Percentiles rank a stretch among this genome's conserved stretches.
Conservation (phyloP, 257 asterid genomes). For the Scutellaria baicalensis region DNA sequence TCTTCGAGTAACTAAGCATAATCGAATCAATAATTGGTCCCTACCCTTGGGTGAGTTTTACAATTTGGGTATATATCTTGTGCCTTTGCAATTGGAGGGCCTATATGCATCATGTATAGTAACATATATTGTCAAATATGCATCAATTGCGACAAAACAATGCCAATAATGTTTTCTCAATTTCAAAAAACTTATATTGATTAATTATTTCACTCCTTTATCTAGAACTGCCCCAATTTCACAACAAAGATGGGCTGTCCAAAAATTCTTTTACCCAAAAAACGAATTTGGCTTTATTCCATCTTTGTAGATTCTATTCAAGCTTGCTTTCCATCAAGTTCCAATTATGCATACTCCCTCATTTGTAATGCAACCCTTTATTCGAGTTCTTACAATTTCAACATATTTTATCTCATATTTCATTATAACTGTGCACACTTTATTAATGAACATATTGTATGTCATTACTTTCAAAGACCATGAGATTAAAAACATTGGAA, state of each 20-base stretch:
- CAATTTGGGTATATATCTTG: neutral
- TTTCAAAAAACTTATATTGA: too few species aligned
- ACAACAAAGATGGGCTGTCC: constrained; percentile 30
- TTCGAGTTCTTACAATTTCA: neutral
- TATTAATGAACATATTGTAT: too few species aligned
- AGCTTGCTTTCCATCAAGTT: constrained; percentile 11
- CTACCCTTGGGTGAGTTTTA: neutral
- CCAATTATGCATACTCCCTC: neutral
- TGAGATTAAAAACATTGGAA: neutral
- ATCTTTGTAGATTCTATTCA: constrained; percentile 13
- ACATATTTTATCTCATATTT: neutral
- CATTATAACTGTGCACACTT: neutral
- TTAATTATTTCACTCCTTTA: constrained; percentile 5
- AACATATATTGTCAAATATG: neutral
- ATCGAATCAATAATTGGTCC: neutral
- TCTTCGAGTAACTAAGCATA: neutral
- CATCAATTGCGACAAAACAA: too few species aligned
- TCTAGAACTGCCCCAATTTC: constrained; percentile 1
- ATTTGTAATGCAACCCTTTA: neutral
- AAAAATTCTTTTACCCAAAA: constrained; percentile 14
- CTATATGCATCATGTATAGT: neutral
- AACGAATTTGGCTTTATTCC: constrained; percentile 25
- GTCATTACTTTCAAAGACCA: neutral
- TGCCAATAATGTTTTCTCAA: too few species aligned
- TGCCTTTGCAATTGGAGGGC: neutral